Base-by-base conservation (phyloP, 371 early-diverging fungal genomes). In the Batrachochytrium dendrobatidis region DNA sequence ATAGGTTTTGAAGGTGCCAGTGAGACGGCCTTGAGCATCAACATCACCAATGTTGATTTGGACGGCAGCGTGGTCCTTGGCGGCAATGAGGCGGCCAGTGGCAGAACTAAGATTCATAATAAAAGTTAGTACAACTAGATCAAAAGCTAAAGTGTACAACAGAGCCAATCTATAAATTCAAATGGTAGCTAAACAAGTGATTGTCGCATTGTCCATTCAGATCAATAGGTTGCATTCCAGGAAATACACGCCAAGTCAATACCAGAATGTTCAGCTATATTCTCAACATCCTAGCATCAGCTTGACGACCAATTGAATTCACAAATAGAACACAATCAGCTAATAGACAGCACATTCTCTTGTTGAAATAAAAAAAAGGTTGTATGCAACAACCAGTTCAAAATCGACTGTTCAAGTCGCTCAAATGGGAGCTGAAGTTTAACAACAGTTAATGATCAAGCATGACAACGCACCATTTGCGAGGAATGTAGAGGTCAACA, bases 11-110 rank as follows among this genome's bases (percentile, higher is more conserved):
- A 72, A 85, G 70, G 79, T 66, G 65, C 88, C 88, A 63, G 83
- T 87, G 71, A 77, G 66, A 61, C 81, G 81, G 69, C 97, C 98
- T 60, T 80, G 81, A 63, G 86, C 88, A 70, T 95, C 90, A 65
- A 98, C 95, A 63, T 93, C 90, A 60, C 81, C 94, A 68, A 98
- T 77, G 91, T 92, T 95, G 85, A 98, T 86, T 83, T 96, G 98
- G 76, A 98, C 91, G 48, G 95, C 87, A 57, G 96, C 90, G 86
- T 98, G 98, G 84, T 98, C 98, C 87, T 96, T 92, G 77, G 93
- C 83, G 61, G 77, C 77, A 68, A 92, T 90, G 46, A 92, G 80
- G 59, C 92, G 86, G 79, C 86, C 85, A 66, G 91, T 92, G 73
- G 90, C 91, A 53, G 90, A 88, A 87, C 89, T 84, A 32, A 18